A percentile compares a stretch with the other conserved stretches of the same genome.
phyloP scores from a whole-genome alignment of 306 rosid genomes.

The Abrus pulchellus region DNA sequence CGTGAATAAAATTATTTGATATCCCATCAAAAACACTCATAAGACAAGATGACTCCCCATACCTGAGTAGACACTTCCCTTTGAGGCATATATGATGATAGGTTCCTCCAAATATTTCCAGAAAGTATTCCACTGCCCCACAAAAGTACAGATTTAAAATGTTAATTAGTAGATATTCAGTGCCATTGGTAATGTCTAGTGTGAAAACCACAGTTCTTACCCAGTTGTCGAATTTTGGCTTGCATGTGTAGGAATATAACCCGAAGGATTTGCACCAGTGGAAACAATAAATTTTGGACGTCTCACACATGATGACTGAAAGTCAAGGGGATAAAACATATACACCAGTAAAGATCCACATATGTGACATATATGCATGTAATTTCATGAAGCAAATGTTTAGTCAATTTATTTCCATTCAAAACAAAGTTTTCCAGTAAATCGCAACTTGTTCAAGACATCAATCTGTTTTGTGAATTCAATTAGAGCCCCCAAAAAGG shows the following conservation, averaged over 20 bases:
- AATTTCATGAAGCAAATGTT: slow-evolving; percentile 14
- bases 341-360: slow-evolving; percentile 23
- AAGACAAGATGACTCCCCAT: slow-evolving; percentile 41
- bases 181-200: background rate
- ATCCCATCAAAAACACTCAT: slow-evolving; percentile 15
- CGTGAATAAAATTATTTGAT: background rate
- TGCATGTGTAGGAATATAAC: slow-evolving; percentile 82
- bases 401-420: slow-evolving; percentile 25
- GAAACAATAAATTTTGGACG: slow-evolving; percentile 95
- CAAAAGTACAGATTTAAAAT: slow-evolving; percentile 42
- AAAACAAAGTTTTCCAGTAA: slow-evolving; percentile 32
- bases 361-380: slow-evolving; percentile 21
- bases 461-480: slow-evolving; percentile 24
- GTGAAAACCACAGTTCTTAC: slow-evolving; percentile 55
- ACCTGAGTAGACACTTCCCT: slow-evolving; percentile 85
- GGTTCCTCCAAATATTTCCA: slow-evolving; percentile 86
- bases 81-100: slow-evolving; percentile 82
- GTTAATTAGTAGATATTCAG: slow-evolving; percentile 36
- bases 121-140: slow-evolving; percentile 77
- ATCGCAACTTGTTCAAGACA: slow-evolving; percentile 16
- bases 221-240: slow-evolving; percentile 70
- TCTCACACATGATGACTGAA: slow-evolving; percentile 89
- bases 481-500: background rate
- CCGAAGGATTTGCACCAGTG: slow-evolving; percentile 86
- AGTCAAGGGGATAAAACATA: slow-evolving; percentile 35